Evolutionary conservation across 768 basidiomycete species (phyloP), one percentile per base, ranked within the genome.

Genomic region (Phaeotremella fagi): DNA sequence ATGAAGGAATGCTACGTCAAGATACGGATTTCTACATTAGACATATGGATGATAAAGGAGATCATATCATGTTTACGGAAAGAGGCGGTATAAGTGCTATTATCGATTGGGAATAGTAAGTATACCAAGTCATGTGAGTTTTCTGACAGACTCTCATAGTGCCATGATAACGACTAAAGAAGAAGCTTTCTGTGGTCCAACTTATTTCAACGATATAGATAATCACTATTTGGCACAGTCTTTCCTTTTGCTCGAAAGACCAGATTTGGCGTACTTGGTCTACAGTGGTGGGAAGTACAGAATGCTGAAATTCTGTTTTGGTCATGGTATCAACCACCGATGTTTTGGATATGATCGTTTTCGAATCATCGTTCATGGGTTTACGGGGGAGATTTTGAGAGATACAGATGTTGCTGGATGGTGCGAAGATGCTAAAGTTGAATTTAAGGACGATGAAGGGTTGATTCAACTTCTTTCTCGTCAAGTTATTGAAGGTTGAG

Each of bases 21-120:
- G 38, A 41, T 12, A 41, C 12, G 12, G 50, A 29, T 3, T 65
- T 52, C 55, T 65, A 38, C 43, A 46, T 63, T 24, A 47, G 49
- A 25, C 56, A 62, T 35, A 45, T 42, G 53, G 42, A 64, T 24
- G 56, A 55, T 37, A 61, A 61, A 31, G 70, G 61, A 16, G 67
- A 59, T 53, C 69, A 72, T 24, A 55, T 62, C 20, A 50, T 72
- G 26, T 55, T 72, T 33, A 56, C 63, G 36, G 49, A 60, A n/a
- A 47, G 57, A n/a, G 41, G 52, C 50, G 44, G 61, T 26, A 65
- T 68, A 29, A 31, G 54, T 12, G 54, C 58, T 15, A 60, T 72
- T 45, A 67, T 72, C 29, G 61, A 72, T 45, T 72, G 71, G 71
- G 71, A 72, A 37, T 64, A 53, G 48, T 45, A 26, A 45, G 44